Percentiles rank a stretch among this genome's conserved stretches.
phyloP scores from a whole-genome alignment of 2,329 filamentous ascomycete species.

The Pseudopithomyces maydicus region DNA sequence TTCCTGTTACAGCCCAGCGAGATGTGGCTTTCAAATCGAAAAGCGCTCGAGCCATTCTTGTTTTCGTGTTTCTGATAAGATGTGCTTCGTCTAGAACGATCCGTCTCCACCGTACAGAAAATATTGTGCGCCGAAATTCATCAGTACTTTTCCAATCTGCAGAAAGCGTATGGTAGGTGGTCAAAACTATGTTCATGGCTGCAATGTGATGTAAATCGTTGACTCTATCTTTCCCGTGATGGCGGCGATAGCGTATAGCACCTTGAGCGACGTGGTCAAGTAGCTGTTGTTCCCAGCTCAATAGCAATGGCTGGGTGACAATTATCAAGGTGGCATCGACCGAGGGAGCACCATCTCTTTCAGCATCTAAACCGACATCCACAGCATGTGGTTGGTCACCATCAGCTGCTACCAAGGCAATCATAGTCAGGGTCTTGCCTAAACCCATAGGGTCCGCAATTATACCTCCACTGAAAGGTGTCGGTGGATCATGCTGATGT shows the following conservation, averaged over 20 bases:
- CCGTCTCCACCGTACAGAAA: constrained; percentile 45
- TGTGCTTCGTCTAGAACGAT: constrained; percentile 59
- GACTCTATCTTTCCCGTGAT: constrained; percentile 15
- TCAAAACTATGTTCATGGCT: constrained; percentile 15
- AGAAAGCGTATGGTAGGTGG: constrained; percentile 22
- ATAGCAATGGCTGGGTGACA: constrained; percentile 18
- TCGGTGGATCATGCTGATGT: background rate
- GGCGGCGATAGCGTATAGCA: constrained; percentile 10
- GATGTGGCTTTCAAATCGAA: constrained; percentile 34
- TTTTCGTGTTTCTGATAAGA: constrained; percentile 45
- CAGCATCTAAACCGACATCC: background rate
- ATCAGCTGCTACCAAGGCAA: constrained; percentile 14
- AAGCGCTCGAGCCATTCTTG: constrained; percentile 31
- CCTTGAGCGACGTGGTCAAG: constrained; percentile 10
- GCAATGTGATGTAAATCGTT: background rate
- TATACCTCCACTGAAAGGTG: constrained; percentile 17
- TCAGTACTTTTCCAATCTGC: constrained; percentile 14
- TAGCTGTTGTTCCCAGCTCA: constrained; percentile 14
- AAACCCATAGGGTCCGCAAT: constrained; percentile 27
- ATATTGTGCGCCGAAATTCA: constrained; percentile 7
- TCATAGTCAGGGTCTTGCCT: constrained; percentile 24
- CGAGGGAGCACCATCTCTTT: background rate
- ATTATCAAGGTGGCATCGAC: constrained; percentile 18
- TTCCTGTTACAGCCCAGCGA: constrained; percentile 57
- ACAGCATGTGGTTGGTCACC: background rate